These are phyloP conservation scores for Dendryphion nanum DNA, from an alignment of 2,329 filamentous ascomycete genomes.

Conservation along the genomic window DNA sequence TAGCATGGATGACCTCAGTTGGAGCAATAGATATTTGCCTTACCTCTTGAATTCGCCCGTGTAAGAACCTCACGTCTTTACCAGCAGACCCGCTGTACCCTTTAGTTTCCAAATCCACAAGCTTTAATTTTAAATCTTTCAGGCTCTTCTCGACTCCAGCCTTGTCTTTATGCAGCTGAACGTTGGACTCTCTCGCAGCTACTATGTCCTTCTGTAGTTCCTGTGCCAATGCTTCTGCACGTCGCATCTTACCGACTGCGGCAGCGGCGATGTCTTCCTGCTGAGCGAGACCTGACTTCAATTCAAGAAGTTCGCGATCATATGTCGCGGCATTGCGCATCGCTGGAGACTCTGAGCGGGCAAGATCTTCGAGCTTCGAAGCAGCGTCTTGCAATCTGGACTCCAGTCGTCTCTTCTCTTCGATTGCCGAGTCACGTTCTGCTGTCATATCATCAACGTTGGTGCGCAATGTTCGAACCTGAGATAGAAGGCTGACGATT, in stretches of 20 bases:
- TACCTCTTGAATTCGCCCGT: constrained; percentile 94
- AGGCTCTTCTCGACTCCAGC: constrained; percentile 82
- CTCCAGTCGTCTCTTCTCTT: constrained; percentile 90
- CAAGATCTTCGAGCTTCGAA: constrained; percentile 82
- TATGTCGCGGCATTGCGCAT: constrained; percentile 86
- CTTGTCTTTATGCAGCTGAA: constrained; percentile 85
- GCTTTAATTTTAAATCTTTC: constrained; percentile 84
- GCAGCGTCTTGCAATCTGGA: constrained; percentile 82
- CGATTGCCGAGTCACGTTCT: constrained; percentile 78
- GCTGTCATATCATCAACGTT: constrained; percentile 81
- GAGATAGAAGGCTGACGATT: constrained; percentile 84
- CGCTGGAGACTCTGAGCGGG: constrained; percentile 79
- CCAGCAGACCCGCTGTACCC: constrained; percentile 84
- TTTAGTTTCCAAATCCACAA: constrained; percentile 95
- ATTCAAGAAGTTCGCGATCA: constrained; percentile 83
- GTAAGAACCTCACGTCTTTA: constrained; percentile 91
- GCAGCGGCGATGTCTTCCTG: constrained; percentile 91
- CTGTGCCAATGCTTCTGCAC: constrained; percentile 79
- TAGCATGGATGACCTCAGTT: too few relatives aligned
- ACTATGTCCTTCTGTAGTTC: constrained; percentile 94
- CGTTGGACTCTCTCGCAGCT: constrained; percentile 77
- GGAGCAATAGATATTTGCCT: constrained; percentile 42
- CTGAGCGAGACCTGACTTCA: constrained; percentile 85
- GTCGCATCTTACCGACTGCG: constrained; percentile 94
- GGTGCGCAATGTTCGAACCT: constrained; percentile 80